phyloP scores from a whole-genome alignment of 768 basidiomycete species.

The Kondoa malvinella region DNA sequence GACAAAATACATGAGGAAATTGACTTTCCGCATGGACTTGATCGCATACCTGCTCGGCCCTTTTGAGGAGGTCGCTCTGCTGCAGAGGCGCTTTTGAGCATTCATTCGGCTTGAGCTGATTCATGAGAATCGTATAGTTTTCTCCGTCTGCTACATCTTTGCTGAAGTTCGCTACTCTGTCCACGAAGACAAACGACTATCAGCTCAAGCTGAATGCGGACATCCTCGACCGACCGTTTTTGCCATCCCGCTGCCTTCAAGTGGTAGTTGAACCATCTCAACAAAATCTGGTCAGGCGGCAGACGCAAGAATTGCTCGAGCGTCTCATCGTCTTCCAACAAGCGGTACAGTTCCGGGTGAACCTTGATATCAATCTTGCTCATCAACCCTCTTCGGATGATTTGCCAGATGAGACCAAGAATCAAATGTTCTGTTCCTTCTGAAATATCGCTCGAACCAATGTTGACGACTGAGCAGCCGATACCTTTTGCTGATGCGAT shows the following conservation, averaged over 20 bases:
- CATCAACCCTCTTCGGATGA: constrained; percentile 83
- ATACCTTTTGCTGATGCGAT: constrained; percentile 96
- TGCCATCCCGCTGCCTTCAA: constrained; percentile 87
- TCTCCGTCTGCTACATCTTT: constrained; percentile 93
- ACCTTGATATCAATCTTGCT: constrained; percentile 94
- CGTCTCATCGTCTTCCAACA: constrained; percentile 93
- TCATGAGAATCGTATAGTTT: constrained; percentile 88
- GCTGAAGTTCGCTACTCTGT: constrained; percentile 89
- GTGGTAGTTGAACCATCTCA: constrained; percentile 99
- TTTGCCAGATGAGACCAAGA: constrained; percentile 94
- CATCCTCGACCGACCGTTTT: constrained; percentile 42
- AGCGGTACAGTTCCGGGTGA: constrained; percentile 86
- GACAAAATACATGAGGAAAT: background rate
- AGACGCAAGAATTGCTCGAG: constrained; percentile 82
- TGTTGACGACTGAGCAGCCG: constrained; percentile 96
- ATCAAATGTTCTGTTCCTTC: constrained; percentile 93
- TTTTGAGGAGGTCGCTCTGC: constrained; percentile 57
- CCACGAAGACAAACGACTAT: background rate
- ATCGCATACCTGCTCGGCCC: constrained; percentile 57
- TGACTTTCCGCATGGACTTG: background rate
- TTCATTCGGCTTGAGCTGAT: constrained; percentile 85
- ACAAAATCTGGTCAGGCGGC: constrained; percentile 88
- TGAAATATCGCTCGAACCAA: constrained; percentile 77
- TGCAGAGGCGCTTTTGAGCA: constrained; percentile 84
- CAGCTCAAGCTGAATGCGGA: background rate